Base-by-base conservation (phyloP, 2,329 filamentous ascomycete genomes). In the Colletotrichum gloeosporioides region DNA sequence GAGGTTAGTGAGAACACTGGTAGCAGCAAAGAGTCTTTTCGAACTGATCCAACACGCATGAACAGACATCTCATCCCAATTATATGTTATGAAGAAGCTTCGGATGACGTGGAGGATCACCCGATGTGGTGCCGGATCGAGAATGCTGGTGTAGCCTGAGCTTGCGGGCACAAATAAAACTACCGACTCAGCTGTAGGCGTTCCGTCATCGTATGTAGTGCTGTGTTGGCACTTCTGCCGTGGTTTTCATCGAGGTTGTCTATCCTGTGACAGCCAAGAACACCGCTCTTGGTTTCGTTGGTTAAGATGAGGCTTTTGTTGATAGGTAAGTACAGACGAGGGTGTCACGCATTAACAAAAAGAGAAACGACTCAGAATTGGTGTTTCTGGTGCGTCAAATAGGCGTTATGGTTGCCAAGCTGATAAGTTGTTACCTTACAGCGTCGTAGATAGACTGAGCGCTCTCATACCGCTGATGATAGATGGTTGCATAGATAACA, bases 401-500 rank as follows among this genome's bases (percentile, higher is more conserved):
- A 49, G 44, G 44, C 44, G 44, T 13, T 39, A 8, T 39, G 34
- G 15, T 8, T 15, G 34, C 34, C 8, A 39, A 39, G 34, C 34
- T 39, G 0, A 39, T 39, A 39, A 15, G 3, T 39, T 39, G 15
- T 39, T 39, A 8, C 34, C 15, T 39, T 16, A 16, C 2, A 16
- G 34, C 7, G 34, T 39, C 34, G 15, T 39, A 39, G 34, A 8
- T 39, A 8, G 34, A 39, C 34, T 39, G 34, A 16, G 15, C 34
- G 16, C 15, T 39, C 8, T 7, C 7, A 39, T 7, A 16, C 15
- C 34, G 15, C 4, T 4, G 15, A 16, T 15, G 34, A 39, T 16
- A n/a, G 39, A 3, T n/a, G 39, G 18, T 4, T 44, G 9, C 0
- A 2, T 10, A n/a, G 1, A 44, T 6, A 18, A 4, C 3, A 44